A percentile compares a stretch with the other conserved stretches of the same genome.
Conservation (phyloP, 23 red algal genomes). For the Chondrus crispus region DNA sequence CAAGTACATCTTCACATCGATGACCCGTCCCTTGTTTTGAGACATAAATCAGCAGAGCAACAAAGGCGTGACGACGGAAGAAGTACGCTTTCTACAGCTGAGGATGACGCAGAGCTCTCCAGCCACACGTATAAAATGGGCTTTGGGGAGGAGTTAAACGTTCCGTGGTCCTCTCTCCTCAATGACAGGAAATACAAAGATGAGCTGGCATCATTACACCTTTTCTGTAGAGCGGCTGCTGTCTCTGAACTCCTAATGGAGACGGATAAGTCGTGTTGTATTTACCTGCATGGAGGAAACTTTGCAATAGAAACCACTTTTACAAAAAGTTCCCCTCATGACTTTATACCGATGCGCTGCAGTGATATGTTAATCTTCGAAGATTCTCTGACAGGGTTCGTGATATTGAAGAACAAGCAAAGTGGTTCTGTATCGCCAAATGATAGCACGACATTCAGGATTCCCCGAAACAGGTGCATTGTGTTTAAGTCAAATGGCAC, state of each 20-base stretch:
- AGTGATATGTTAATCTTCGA: too few relatives aligned
- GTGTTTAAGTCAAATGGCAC: too few relatives aligned
- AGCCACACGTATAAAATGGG: not conserved
- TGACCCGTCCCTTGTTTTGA: not conserved
- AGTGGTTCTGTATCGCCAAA: too few relatives aligned
- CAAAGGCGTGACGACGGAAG: not conserved
- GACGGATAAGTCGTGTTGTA: too few relatives aligned
- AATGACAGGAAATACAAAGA: not conserved
- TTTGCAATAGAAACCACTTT: too few relatives aligned
- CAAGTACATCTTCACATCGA: constrained; percentile 11
- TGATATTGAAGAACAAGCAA: too few relatives aligned
- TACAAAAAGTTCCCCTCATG: too few relatives aligned
- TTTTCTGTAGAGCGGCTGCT: not conserved
- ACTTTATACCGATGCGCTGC: too few relatives aligned
- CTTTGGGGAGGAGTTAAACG: not conserved
- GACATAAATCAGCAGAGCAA: not conserved
- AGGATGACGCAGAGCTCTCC: not conserved
- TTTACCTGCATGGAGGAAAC: too few relatives aligned
- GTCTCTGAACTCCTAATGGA: not conserved
- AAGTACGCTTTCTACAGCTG: not conserved
- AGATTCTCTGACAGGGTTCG: too few relatives aligned
- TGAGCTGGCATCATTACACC: not conserved
- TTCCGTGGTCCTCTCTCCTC: not conserved
- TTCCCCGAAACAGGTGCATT: too few relatives aligned
- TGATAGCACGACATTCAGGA: too few relatives aligned